Percentiles rank a stretch among this genome's conserved stretches.
These are phyloP conservation scores for Pestalotiopsis sp. DNA, from an alignment of 2,329 filamentous ascomycete species.

Conservation along the genomic window DNA sequence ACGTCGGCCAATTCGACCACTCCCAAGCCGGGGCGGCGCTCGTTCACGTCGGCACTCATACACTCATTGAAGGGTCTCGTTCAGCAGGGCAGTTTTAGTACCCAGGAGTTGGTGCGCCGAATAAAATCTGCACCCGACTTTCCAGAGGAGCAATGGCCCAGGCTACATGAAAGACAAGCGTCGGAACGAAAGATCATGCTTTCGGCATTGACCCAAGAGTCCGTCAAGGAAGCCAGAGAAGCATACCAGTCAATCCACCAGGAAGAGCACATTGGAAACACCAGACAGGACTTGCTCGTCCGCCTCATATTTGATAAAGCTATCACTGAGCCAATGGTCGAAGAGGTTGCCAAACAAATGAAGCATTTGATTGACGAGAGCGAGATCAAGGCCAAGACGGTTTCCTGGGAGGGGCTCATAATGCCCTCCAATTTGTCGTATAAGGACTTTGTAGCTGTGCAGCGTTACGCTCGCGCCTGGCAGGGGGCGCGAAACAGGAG, in stretches of 20 bases:
- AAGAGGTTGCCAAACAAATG: neutral
- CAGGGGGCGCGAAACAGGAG: neutral
- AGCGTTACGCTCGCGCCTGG: neutral
- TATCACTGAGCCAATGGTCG: neutral
- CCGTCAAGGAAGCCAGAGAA: neutral
- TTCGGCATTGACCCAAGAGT: neutral
- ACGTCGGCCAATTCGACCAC: neutral
- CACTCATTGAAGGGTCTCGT: neutral
- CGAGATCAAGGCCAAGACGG: neutral
- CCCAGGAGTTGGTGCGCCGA: neutral
- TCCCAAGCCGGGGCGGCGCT: neutral
- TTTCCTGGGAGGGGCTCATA: neutral
- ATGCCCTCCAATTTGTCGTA: neutral
- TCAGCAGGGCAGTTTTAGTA: neutral
- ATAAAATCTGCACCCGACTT: neutral
- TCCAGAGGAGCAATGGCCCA: neutral
- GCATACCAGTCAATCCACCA: neutral
- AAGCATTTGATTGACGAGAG: neutral
- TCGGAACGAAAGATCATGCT: neutral
- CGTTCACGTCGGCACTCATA: neutral
- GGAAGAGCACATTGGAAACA: neutral
- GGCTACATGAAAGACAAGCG: neutral
- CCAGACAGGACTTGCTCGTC: neutral
- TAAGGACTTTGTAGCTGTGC: neutral
- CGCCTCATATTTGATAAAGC: neutral